Evolutionary conservation across 2,329 filamentous ascomycete species (phyloP).

Genomic region (Rosellinia necatrix): DNA sequence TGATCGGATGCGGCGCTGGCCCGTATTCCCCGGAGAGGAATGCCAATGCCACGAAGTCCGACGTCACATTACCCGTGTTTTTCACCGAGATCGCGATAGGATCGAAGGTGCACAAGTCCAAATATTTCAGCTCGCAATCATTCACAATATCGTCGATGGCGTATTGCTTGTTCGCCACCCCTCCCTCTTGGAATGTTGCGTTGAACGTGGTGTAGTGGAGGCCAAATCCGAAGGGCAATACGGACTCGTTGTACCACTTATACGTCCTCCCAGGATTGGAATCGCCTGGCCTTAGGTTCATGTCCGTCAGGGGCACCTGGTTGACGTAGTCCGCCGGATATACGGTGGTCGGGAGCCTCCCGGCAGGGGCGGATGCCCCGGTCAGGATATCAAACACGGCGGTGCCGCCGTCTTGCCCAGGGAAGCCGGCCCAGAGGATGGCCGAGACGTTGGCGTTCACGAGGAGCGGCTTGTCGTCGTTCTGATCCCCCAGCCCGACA

Average conservation of each 20-base stretch:
- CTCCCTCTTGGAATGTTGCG: slow-evolving; percentile 26
- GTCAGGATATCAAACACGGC: slow-evolving; percentile 55
- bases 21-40: slow-evolving; percentile 48
- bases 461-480: slow-evolving; percentile 51
- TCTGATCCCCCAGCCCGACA: slow-evolving; percentile 53
- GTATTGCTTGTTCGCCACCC: slow-evolving; percentile 20
- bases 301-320: slow-evolving; percentile 54
- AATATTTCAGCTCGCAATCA: slow-evolving; percentile 34
- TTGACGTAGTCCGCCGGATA: slow-evolving; percentile 53
- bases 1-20: slow-evolving; percentile 51
- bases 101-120: slow-evolving; percentile 22
- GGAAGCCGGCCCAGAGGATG: slow-evolving; percentile 57
- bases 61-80: slow-evolving; percentile 47
- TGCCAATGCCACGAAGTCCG: slow-evolving; percentile 52
- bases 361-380: slow-evolving; percentile 51
- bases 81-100: slow-evolving; percentile 43
- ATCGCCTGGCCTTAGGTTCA: slow-evolving; percentile 50
- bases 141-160: slow-evolving; percentile 44
- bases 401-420: slow-evolving; percentile 56
- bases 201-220: slow-evolving; percentile 55
- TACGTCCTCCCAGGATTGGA: slow-evolving; percentile 53
- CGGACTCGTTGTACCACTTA: slow-evolving; percentile 53
- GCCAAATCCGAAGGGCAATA: slow-evolving; percentile 52
- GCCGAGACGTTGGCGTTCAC: slow-evolving; percentile 50
- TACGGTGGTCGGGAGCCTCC: slow-evolving; percentile 52